Percentiles rank a stretch among this genome's conserved stretches.
These are phyloP conservation scores for Begonia fuchsioides DNA, from an alignment of 306 rosid genomes.

Conservation along the genomic window DNA sequence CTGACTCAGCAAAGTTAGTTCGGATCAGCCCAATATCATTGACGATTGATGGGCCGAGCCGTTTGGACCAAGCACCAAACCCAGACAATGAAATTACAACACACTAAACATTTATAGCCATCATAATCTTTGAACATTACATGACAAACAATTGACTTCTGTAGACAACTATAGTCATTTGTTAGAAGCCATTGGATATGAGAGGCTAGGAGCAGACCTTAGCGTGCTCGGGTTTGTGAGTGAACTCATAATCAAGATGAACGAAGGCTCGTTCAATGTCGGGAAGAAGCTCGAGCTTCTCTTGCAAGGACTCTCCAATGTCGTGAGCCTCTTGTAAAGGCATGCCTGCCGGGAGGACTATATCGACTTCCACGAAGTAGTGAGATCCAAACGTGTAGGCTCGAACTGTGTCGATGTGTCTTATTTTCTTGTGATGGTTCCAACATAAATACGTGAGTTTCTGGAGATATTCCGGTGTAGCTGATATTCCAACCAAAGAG, in stretches of 20 bases:
- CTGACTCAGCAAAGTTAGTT: too few species aligned
- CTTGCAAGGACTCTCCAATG: conserved; percentile 51
- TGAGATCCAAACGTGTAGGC: conserved; percentile 62
- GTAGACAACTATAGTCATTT: too few species aligned
- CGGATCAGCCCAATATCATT: too few species aligned
- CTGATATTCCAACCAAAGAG: conserved; percentile 46
- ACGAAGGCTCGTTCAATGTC: conserved; percentile 58
- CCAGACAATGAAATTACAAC: too few species aligned
- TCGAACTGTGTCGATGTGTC: conserved; percentile 49
- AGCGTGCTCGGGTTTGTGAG: conserved; percentile 52
- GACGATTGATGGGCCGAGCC: too few species aligned
- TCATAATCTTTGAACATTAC: too few species aligned
- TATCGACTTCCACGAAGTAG: conserved; percentile 60
- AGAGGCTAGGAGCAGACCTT: neutral
- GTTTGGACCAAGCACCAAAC: too few species aligned
- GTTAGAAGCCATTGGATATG: too few species aligned
- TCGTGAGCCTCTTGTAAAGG: conserved; percentile 51
- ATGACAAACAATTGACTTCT: too few species aligned
- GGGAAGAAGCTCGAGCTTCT: conserved; percentile 48
- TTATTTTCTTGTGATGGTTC: conserved; percentile 47
- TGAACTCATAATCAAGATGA: conserved; percentile 50
- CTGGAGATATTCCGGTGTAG: conserved; percentile 47
- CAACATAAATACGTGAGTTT: conserved; percentile 55
- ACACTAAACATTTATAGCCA: too few species aligned
- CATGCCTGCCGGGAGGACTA: conserved; percentile 44